Evolutionary conservation across 202 grass and related monocot species (phyloP).

Genomic region (Carex sylvatica): DNA sequence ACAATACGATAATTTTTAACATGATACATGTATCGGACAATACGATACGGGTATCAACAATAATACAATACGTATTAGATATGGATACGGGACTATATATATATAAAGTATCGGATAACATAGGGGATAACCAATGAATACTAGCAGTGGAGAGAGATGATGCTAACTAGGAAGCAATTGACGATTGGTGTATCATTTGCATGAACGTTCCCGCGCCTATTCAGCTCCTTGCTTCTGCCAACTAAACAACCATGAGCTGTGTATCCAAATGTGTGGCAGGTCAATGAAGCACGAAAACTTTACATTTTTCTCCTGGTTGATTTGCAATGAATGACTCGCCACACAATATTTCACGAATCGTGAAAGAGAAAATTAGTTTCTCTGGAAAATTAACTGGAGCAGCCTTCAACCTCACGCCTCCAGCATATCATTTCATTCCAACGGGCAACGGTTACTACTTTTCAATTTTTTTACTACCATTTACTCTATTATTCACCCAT

Average conservation of each 20-base stretch:
- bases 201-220: slow-evolving; percentile 21
- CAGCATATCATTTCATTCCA: neutral
- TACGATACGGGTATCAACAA: too few relatives aligned
- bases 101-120: too few relatives aligned
- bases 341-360: neutral
- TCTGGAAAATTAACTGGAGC: neutral
- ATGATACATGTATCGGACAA: too few relatives aligned
- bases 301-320: neutral
- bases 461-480: slow-evolving; percentile 22
- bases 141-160: neutral
- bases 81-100: too few relatives aligned
- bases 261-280: slow-evolving; percentile 1
- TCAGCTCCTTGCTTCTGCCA: slow-evolving; percentile 13
- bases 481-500: too few relatives aligned
- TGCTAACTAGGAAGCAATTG: neutral
- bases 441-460: slow-evolving; percentile 1
- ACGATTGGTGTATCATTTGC: neutral
- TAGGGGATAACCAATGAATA: neutral
- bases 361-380: neutral
- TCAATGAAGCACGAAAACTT: neutral
- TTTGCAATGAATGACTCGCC: neutral
- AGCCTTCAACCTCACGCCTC: slow-evolving; percentile 14
- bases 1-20: too few relatives aligned
- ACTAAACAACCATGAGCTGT: neutral
- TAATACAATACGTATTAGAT: too few relatives aligned